Base-by-base conservation (phyloP, 2,329 filamentous ascomycete species). In the Neonectria coccinea region DNA sequence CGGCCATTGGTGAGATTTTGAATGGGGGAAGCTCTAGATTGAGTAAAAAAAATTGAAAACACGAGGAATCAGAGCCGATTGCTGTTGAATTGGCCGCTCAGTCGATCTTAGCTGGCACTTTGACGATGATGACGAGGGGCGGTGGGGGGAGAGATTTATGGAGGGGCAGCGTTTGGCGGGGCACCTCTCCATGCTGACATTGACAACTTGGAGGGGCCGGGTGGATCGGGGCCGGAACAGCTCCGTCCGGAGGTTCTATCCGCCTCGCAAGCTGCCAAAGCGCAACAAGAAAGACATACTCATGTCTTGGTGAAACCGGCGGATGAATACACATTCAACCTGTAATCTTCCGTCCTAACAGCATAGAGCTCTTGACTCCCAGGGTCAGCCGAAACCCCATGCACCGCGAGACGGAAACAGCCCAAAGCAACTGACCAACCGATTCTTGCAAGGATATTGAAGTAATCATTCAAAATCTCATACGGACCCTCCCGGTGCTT, bases 1-100 rank as follows among this genome's bases (percentile, higher is more conserved):
- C 80, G 14, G 84, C 79, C 88, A 89, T 89, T 51, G 36, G 14
- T 14, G 44, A 20, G 5, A 22, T 27, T 42, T 42, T 25, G 36
- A 25, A 5, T 10, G 29, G 2, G 12, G 14, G 22, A 7, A 33
- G 48, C 29, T 33, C 5, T 36, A n/a, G 20, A 20, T 20, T 20
- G 20, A 20, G 20, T 20, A 20, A 20, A 20, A 20, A 20, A 20
- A 20, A 20, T 20, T 20, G 20, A 20, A 20, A 20, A 20, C 20
- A 20, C 20, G 11, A 16, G 16, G n/a, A 33, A 22, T 31, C 10
- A 31, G 5, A 33, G 4, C 29, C 48, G 22, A 22, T 36, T 20
- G n/a, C 7, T 6, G 48, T 9, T 14, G 48, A 18, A 51, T 51
- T 51, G 48, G 29, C 11, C 10, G 48, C 9, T 56, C 27, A 22